Evolutionary conservation across 2,329 filamentous ascomycete species (phyloP), one percentile per base, ranked within the genome.

Genomic region (Calonectria henricotiae): DNA sequence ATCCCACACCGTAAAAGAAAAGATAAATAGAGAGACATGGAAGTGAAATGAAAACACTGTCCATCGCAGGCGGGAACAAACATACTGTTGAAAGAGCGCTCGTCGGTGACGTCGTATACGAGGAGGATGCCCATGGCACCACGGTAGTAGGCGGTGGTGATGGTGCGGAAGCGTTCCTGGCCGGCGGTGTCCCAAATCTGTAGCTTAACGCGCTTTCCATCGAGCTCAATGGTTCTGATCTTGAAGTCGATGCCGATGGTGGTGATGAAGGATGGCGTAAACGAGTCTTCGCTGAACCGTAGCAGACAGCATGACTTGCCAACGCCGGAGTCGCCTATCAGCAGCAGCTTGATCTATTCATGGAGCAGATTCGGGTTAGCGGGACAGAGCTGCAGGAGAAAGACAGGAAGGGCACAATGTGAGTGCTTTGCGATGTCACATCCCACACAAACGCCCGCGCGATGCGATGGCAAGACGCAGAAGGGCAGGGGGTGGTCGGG

Each of bases 171-270:
- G 73, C 96, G 93, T 86, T 99, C 96, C 85, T 99, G 96, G 66
- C 96, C 96, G 65, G 96, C 96, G 30, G 96, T 99, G 82, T 99
- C 96, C 96, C 96, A 99, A 85, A 99, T 99, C 88, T 99, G 96
- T 82, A 99, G 87, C 89, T 99, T 99, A 80, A 99, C 96, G 73
- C 96, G 91, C 90, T 99, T 99, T 82, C 96, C 96, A 85, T 99
- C 96, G 77, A 99, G 89, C 86, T 99, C 96, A 86, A 99, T 99
- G 75, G 96, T 99, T 77, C 96, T 91, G 83, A 99, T 99, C 90
- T 99, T 99, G 89, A 99, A 99, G 86, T 99, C 96, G 87, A 99
- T 98, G 78, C 96, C 96, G 85, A 99, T 99, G 73, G 96, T 99
- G 73, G 95, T 98, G 88, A 98, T 98, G 89, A 98, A 98, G 78